A percentile compares a stretch with the other conserved stretches of the same genome.
Conservation (phyloP, 306 rosid genomes). For the Fragaria vesca region DNA sequence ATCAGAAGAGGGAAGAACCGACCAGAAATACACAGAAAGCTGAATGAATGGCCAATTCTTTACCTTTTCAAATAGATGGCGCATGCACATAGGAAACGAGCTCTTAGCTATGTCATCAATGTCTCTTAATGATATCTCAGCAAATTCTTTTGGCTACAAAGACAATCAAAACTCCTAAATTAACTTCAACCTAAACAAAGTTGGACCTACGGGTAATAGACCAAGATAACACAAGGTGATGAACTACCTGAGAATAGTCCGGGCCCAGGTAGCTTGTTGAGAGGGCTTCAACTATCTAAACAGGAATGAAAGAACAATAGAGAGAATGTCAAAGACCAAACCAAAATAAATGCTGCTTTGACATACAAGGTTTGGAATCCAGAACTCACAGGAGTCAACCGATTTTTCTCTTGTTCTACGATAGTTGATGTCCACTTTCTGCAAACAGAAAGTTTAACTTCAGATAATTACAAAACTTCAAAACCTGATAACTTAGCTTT, state of each 20-base stretch:
- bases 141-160: slow-evolving; percentile 68
- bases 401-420: slow-evolving; percentile 76
- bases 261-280: slow-evolving; percentile 88
- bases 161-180: slow-evolving; percentile 26
- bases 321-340: slow-evolving; percentile 34
- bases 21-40: slow-evolving; percentile 6
- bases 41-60: slow-evolving; percentile 21
- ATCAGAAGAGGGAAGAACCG: slow-evolving; percentile 3
- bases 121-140: slow-evolving; percentile 71
- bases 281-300: slow-evolving; percentile 89
- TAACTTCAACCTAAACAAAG: slow-evolving; percentile 21
- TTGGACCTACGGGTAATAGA: background rate
- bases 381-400: slow-evolving; percentile 82
- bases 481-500: slow-evolving; percentile 3
- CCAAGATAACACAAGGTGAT: slow-evolving; percentile 13
- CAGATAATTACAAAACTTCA: slow-evolving; percentile 17
- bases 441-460: slow-evolving; percentile 41
- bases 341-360: slow-evolving; percentile 5
- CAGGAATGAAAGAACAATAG: background rate
- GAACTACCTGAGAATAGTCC: slow-evolving; percentile 80
- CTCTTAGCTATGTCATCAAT: slow-evolving; percentile 76
- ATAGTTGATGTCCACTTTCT: slow-evolving; percentile 89
- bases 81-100: slow-evolving; percentile 96
- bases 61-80: slow-evolving; percentile 91
- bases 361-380: slow-evolving; percentile 10